Evolutionary conservation across 2,329 filamentous ascomycete genomes (phyloP).

Genomic region (Aspergillus piperis): DNA sequence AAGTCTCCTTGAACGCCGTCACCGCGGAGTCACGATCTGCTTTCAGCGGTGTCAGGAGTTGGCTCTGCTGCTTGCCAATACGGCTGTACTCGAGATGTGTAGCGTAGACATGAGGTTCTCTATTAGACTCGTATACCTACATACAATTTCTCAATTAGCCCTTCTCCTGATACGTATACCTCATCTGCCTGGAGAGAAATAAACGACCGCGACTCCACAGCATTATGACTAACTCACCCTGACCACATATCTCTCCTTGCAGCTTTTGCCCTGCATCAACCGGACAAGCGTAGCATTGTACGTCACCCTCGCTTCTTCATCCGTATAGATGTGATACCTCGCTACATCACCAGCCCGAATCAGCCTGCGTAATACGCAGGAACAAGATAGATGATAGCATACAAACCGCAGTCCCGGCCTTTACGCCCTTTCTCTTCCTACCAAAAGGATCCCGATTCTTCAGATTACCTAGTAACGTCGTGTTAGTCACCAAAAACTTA

Average conservation of each 20-base stretch:
- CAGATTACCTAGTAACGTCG: background rate
- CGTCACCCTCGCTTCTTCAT: constrained; percentile 58
- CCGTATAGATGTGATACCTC: constrained; percentile 66
- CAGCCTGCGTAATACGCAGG: background rate
- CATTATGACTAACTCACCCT: constrained; percentile 50
- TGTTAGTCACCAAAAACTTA: too few species aligned
- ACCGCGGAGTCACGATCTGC: constrained; percentile 47
- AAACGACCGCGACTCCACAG: background rate
- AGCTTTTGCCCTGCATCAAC: constrained; percentile 48
- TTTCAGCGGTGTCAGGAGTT: constrained; percentile 36
- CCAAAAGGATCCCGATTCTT: constrained; percentile 1
- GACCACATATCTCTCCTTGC: constrained; percentile 61
- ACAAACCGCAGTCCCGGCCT: background rate
- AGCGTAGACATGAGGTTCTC: constrained; percentile 61
- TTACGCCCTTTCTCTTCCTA: background rate
- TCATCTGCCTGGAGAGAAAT: background rate
- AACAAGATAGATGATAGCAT: background rate
- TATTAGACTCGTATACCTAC: constrained; percentile 69
- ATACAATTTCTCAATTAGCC: background rate
- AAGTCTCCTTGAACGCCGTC: constrained; percentile 58
- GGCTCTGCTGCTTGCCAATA: constrained; percentile 29
- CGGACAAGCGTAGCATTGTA: constrained; percentile 66
- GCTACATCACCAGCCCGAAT: constrained; percentile 40
- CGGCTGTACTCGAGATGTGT: constrained; percentile 55
- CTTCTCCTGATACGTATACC: too few species aligned